phyloP scores from a whole-genome alignment of 306 rosid species.

The Albizia julibrissin region DNA sequence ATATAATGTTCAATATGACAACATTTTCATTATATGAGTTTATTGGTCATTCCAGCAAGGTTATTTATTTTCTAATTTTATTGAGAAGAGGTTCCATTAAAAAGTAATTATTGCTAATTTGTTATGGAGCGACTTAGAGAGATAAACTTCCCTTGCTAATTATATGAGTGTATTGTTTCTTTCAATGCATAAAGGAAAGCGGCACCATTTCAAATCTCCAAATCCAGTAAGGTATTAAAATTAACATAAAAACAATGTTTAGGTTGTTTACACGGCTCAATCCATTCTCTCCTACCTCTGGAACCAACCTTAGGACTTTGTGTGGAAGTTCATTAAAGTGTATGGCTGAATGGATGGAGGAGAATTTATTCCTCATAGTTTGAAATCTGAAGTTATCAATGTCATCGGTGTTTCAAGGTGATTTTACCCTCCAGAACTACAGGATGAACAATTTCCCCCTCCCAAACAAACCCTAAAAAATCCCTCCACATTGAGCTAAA shows the following conservation, averaged over 20 bases:
- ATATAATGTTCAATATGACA: neutral
- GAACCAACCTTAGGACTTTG: neutral
- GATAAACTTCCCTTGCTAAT: neutral
- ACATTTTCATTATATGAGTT: neutral
- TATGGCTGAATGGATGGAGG: neutral
- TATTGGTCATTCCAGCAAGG: neutral
- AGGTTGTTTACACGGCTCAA: neutral
- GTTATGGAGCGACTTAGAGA: neutral
- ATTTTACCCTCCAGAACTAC: neutral
- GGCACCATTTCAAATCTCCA: neutral
- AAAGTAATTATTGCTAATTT: neutral
- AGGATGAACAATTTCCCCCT: neutral
- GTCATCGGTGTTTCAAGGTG: neutral
- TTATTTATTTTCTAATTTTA: too few species aligned
- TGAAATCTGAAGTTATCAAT: neutral
- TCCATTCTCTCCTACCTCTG: neutral
- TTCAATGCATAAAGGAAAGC: neutral
- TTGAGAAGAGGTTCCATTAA: neutral
- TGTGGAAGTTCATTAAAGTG: neutral
- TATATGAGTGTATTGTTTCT: neutral
- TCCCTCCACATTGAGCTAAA: neutral
- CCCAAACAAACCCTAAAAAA: neutral
- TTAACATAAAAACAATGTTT: neutral
- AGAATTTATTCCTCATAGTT: neutral
- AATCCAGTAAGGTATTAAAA: neutral